Conservation (phyloP, 2,329 filamentous ascomycete genomes). For the Fusarium irregulare region DNA sequence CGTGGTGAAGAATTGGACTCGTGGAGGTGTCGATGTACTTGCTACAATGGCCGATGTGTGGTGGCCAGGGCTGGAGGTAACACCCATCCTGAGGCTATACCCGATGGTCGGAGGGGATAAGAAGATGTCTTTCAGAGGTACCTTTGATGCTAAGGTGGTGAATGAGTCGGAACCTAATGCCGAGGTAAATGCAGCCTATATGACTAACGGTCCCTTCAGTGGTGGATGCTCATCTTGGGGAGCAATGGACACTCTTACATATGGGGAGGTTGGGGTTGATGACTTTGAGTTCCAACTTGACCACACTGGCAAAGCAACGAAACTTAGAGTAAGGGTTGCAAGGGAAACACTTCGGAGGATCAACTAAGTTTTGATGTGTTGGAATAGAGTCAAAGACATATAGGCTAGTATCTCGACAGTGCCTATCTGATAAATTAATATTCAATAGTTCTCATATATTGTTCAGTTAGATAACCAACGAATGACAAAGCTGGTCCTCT, state of each 20-base stretch:
- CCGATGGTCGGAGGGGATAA: background rate
- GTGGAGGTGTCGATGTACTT: background rate
- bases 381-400: too few species aligned
- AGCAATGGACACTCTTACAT: background rate
- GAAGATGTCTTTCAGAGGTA: background rate
- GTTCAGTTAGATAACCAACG: too few species aligned
- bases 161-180: background rate
- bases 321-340: background rate
- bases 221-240: constrained; percentile 1
- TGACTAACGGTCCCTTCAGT: background rate
- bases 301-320: background rate
- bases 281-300: constrained; percentile 19
- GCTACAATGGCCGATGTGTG: background rate
- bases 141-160: background rate
- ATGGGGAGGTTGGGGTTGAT: constrained; percentile 9
- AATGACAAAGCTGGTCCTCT: too few species aligned
- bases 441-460: too few species aligned
- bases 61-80: background rate
- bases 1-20: constrained; percentile 12
- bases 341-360: background rate
- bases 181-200: background rate
- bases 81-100: background rate
- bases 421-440: too few species aligned
- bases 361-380: background rate
- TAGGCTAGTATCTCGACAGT: too few species aligned